Base-by-base conservation (phyloP, 805 yeast species). In the Starmerella khaoyaiensis region DNA sequence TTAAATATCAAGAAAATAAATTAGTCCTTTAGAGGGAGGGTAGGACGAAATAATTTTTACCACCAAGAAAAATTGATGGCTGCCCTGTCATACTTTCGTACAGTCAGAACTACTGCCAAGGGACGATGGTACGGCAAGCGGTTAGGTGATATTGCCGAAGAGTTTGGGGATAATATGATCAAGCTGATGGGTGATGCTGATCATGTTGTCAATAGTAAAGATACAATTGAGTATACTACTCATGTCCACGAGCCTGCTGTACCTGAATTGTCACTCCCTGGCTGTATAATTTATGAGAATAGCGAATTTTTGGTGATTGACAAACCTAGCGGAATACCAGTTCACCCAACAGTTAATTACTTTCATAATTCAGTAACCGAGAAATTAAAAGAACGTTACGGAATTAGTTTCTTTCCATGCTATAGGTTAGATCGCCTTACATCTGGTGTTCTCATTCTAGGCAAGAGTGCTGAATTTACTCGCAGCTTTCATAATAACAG, bases 211-310 rank as follows among this genome's bases (percentile, higher is more conserved):
- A 59, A 69, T 28, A 80, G 82, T 52, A 94, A 95, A 0, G 95
- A 84, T 50, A 59, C 74, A 30, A 74, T 87, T n/a, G 68, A 73
- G 28, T 94, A 86, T 57, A 60, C 73, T 32, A 62, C 76, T 35
- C 96, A 84, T 53, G 69, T 90, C 34, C 96, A 87, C 54, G 98
- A 90, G 52, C 95, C 97, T 0, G 71, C 87, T 0, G 82, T 84
- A 1, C 47, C 52, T 4, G 60, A 77, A 59, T 72, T 81, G 33
- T 67, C 67, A 39, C 8, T 32, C 12, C 34, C 31, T 12, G 29
- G 4, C 12, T n/a, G 33, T 18, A 68, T 80, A 16, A 73, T 84
- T 0, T 65, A 65, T 53, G 81, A 82, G 49, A 73, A 78, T 52
- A 80, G 73, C 6, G 70, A 78, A 31, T 56, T 79, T 18, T 61